These are phyloP conservation scores for Geum urbanum DNA, from an alignment of 306 rosid genomes.

Conservation along the genomic window DNA sequence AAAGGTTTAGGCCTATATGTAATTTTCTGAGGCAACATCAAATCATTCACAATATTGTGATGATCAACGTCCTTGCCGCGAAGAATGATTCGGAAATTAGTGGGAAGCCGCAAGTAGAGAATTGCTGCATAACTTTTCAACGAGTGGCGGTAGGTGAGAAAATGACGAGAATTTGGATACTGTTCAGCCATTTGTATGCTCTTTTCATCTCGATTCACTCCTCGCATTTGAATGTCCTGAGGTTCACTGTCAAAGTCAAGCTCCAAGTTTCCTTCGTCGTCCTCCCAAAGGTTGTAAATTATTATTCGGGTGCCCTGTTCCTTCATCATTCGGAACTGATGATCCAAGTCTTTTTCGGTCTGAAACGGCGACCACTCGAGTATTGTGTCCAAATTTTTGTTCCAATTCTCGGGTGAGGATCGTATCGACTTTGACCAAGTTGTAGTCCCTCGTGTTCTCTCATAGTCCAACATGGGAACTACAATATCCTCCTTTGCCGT, in stretches of 20 bases:
- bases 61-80: constrained; percentile 82
- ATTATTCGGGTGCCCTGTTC: constrained; percentile 75
- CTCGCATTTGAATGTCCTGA: constrained; percentile 88
- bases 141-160: constrained; percentile 85
- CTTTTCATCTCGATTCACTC: constrained; percentile 88
- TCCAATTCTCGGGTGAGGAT: constrained; percentile 59
- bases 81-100: constrained; percentile 76
- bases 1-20: constrained; percentile 72
- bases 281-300: constrained; percentile 97
- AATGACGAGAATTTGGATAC: constrained; percentile 81
- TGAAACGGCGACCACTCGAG: constrained; percentile 84
- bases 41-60: constrained; percentile 92
- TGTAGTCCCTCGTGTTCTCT: constrained; percentile 34
- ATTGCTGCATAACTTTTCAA: constrained; percentile 86
- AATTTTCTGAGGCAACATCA: constrained; percentile 85
- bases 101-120: constrained; percentile 81
- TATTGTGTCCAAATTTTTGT: constrained; percentile 61
- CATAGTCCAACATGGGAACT: constrained; percentile 96
- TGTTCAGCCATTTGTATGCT: constrained; percentile 71
- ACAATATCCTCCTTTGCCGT: constrained; percentile 89
- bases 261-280: constrained; percentile 83
- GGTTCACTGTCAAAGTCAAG: constrained; percentile 77
- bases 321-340: constrained; percentile 64
- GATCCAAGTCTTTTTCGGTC: constrained; percentile 62
- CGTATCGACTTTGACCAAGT: constrained; percentile 57